Evolutionary conservation across 805 yeast species (phyloP), one percentile per base, ranked within the genome.

Genomic region (Middelhovenomyces tepae): DNA sequence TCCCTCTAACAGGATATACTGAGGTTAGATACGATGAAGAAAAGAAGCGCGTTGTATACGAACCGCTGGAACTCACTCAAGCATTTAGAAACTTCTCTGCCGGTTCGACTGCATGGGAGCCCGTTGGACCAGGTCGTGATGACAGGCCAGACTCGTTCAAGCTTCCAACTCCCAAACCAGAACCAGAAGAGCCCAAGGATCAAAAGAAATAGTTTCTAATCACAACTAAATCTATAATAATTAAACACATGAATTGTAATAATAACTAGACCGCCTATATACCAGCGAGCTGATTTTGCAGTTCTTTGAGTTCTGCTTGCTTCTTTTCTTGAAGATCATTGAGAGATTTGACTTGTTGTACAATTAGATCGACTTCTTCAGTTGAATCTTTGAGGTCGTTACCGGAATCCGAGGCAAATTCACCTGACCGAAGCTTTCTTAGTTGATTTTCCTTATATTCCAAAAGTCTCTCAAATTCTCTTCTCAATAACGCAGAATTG

Each of bases 1-100:
- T 84, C 79, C 94, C 94, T 47, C 77, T 89, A 27, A 80, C 91
- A 25, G 94, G 94, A 36, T 84, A 82, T 63, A 82, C 91, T 30
- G 94, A 84, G 64, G 84, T 83, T 25, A 73, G 87, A 54, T 84
- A 82, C 61, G 94, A 84, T 59, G 85, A 83, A 56, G 94, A 84
- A 60, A 84, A 84, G 71, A 76, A 83, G 68, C 73, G 94, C 56
- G 76, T 84, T 36, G 83, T 84, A 13, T 84, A 84, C 59, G 94
- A 82, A 61, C 94, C 94, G 26, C 69, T 84, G 53, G 94, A 84
- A 65, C 69, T 84, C 56, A 81, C 94, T 20, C 94, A 84, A 64
- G 94, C 94, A 9, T 84, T 84, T 75, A 75, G 94, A 68, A 80
- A 82, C 67, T 84, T 84, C 64, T 66, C 81, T 17, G 93, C 82